Percentiles rank a stretch among this genome's conserved stretches.
These are phyloP conservation scores for Microbotryomycetes sp. DNA, from an alignment of 1,284 basidiomycete species.

Conservation along the genomic window DNA sequence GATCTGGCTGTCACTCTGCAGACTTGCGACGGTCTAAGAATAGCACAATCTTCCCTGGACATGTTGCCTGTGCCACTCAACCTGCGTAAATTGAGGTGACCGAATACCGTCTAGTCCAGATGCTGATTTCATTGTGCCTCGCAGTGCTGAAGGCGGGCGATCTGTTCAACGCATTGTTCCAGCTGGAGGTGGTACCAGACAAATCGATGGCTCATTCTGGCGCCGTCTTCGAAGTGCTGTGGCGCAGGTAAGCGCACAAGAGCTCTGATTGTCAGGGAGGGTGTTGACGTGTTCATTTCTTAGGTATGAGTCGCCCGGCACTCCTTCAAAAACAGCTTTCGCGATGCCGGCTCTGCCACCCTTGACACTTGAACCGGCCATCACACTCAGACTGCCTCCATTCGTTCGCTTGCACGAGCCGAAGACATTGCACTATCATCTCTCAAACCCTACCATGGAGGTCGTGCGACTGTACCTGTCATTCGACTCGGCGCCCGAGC, in stretches of 20 bases:
- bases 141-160: conserved; percentile 60
- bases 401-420: neutral
- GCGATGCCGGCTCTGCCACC: conserved; percentile 54
- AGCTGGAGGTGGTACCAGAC: conserved; percentile 42
- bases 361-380: conserved; percentile 53
- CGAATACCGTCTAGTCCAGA: neutral
- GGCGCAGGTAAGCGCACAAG: conserved; percentile 54
- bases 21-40: no score
- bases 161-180: conserved; percentile 54
- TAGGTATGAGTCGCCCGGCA: neutral
- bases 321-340: conserved; percentile 49
- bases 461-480: conserved; percentile 57
- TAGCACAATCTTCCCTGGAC: conserved; percentile 9
- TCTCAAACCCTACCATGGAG: conserved; percentile 48
- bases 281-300: neutral
- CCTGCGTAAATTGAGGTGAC: neutral
- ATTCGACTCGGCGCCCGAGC: conserved; percentile 52
- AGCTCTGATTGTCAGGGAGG: neutral
- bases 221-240: conserved; percentile 53
- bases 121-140: conserved; percentile 1
- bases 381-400: conserved; percentile 46
- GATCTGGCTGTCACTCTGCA: neutral
- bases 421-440: conserved; percentile 46
- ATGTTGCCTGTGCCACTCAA: neutral
- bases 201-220: conserved; percentile 51